A percentile compares a stretch with the other conserved stretches of the same genome.
These are phyloP conservation scores for Glycine tomentella DNA, from an alignment of 306 rosid genomes.

Conservation along the genomic window DNA sequence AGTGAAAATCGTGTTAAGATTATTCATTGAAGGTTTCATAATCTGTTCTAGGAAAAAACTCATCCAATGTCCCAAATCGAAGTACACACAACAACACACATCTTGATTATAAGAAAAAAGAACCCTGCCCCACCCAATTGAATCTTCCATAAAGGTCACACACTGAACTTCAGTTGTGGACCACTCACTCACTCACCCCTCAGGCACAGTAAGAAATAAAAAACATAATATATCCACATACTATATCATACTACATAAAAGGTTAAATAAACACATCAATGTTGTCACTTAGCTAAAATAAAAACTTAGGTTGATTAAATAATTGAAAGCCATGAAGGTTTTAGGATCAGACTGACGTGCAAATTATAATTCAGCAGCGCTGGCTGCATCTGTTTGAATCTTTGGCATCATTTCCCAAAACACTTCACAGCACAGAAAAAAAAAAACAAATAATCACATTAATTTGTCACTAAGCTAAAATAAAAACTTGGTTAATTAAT, in stretches of 20 bases:
- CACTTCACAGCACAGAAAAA: conserved; percentile 35
- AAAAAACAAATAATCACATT: neutral
- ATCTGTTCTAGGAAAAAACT: conserved; percentile 51
- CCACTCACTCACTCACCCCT: conserved; percentile 52
- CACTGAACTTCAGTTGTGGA: conserved; percentile 51
- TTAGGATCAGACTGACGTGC: conserved; percentile 67
- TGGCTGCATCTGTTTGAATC: conserved; percentile 68
- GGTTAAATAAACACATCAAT: neutral
- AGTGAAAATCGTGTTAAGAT: conserved; percentile 41
- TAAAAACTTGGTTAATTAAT: neutral
- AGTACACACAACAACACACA: conserved; percentile 41
- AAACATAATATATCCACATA: neutral
- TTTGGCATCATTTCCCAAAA: conserved; percentile 83
- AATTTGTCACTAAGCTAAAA: conserved; percentile 47
- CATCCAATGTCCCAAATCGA: conserved; percentile 52
- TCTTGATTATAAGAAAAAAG: conserved; percentile 49
- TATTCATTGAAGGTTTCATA: conserved; percentile 42
- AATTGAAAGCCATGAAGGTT: conserved; percentile 34
- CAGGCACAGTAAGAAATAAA: neutral
- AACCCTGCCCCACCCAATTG: conserved; percentile 57
- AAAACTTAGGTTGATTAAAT: neutral
- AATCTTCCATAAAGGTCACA: conserved; percentile 49
- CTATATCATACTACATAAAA: too few species aligned
- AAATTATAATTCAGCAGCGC: conserved; percentile 60
- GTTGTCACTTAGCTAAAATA: conserved; percentile 44